These are phyloP conservation scores for Clonostachys byssicola DNA, from an alignment of 2,329 filamentous ascomycete species.

Conservation along the genomic window DNA sequence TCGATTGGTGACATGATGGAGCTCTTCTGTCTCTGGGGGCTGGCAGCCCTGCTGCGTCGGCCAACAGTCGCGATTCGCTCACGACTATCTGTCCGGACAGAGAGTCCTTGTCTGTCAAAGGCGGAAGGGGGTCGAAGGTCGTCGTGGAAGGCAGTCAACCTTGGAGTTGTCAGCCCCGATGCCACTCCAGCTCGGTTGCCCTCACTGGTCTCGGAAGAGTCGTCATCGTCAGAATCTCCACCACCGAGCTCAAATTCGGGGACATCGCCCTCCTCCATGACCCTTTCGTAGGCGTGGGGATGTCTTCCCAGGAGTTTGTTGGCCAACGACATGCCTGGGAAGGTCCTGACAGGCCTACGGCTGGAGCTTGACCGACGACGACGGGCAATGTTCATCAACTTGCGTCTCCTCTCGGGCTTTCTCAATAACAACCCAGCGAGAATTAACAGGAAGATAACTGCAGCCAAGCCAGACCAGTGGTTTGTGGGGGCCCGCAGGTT, in stretches of 20 bases:
- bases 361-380: slow-evolving; percentile 15
- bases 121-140: slow-evolving; percentile 34
- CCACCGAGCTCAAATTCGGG: slow-evolving; percentile 76
- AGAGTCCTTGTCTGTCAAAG: slow-evolving; percentile 67
- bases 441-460: slow-evolving; percentile 72
- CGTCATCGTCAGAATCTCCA: slow-evolving; percentile 59
- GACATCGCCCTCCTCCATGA: slow-evolving; percentile 75
- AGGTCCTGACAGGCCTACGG: slow-evolving; percentile 37
- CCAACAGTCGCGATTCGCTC: slow-evolving; percentile 64
- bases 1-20: slow-evolving; percentile 47
- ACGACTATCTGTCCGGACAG: slow-evolving; percentile 79
- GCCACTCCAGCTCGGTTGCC: slow-evolving; percentile 51
- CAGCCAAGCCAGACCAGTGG: slow-evolving; percentile 68
- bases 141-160: slow-evolving; percentile 47
- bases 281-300: slow-evolving; percentile 68
- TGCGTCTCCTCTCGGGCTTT: slow-evolving; percentile 67
- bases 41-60: slow-evolving; percentile 51
- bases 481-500: slow-evolving; percentile 65
- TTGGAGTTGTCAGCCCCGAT: slow-evolving; percentile 66
- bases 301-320: slow-evolving; percentile 63
- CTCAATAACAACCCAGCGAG: slow-evolving; percentile 70
- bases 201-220: slow-evolving; percentile 59
- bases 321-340: slow-evolving; percentile 44
- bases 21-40: slow-evolving; percentile 56
- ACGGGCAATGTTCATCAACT: slow-evolving; percentile 16